phyloP scores from a whole-genome alignment of 106 monocot genomes.

The Cymbidium sinense region DNA sequence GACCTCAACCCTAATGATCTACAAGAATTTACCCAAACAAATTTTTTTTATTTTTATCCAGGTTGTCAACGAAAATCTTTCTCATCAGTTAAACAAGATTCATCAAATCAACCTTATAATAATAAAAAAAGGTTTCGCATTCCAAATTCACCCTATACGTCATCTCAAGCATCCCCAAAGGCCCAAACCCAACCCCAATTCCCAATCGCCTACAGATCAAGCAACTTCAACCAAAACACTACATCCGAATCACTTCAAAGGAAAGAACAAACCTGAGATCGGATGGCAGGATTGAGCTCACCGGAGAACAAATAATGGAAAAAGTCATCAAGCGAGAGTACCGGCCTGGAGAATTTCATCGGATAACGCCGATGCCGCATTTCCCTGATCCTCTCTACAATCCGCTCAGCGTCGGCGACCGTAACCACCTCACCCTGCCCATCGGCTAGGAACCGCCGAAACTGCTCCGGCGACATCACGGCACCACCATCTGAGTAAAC shows the following conservation, averaged over 20 bases:
- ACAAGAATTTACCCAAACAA: neutral
- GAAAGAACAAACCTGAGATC: slow-evolving; percentile 22
- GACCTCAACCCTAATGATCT: neutral
- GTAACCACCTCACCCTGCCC: slow-evolving; percentile 27
- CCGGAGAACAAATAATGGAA: slow-evolving; percentile 44
- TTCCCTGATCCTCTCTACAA: slow-evolving; percentile 30
- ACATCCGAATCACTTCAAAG: neutral
- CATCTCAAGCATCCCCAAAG: neutral
- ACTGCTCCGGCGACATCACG: slow-evolving; percentile 33
- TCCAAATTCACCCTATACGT: neutral
- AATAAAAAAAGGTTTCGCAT: neutral
- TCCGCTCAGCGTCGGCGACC: slow-evolving; percentile 16
- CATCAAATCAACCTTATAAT: neutral
- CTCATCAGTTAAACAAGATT: neutral
- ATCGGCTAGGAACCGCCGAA: slow-evolving; percentile 43
- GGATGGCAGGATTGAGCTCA: slow-evolving; percentile 45
- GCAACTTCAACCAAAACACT: neutral
- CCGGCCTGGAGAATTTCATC: slow-evolving; percentile 9
- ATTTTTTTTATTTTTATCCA: neutral
- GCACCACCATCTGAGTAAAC: slow-evolving; percentile 29
- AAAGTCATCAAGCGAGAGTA: slow-evolving; percentile 43
- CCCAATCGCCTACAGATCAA: neutral
- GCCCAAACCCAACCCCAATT: neutral
- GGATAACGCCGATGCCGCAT: slow-evolving; percentile 14
- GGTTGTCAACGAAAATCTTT: neutral